Evolutionary conservation across 352 stramenopile genomes (phyloP).

Genomic region (Phytophthora foliorum): DNA sequence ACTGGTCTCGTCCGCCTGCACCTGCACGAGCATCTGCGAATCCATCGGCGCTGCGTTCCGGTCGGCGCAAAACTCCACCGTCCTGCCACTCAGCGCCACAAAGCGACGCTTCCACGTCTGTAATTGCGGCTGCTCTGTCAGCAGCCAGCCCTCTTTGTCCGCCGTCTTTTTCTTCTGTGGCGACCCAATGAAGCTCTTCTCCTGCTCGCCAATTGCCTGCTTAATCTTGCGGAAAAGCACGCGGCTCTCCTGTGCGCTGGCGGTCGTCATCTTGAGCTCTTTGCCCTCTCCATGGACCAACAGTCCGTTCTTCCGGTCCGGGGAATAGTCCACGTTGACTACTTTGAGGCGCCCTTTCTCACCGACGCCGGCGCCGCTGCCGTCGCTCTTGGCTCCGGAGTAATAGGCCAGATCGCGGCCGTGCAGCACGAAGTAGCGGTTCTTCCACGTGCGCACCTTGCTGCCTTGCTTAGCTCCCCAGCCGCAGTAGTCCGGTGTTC

Average conservation of each 20-base stretch:
- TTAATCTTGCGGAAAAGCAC: constrained; percentile 62
- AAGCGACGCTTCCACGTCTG: constrained; percentile 68
- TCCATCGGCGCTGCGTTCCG: constrained; percentile 37
- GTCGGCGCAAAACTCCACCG: constrained; percentile 63
- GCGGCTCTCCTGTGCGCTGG: constrained; percentile 59
- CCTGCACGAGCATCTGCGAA: constrained; percentile 39
- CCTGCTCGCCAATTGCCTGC: constrained; percentile 45
- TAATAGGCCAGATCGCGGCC: constrained; percentile 73
- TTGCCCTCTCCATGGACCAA: constrained; percentile 67
- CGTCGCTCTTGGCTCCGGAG: constrained; percentile 44
- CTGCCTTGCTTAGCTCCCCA: constrained; percentile 83
- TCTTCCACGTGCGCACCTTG: constrained; percentile 78
- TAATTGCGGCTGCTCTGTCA: constrained; percentile 38
- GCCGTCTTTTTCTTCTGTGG: constrained; percentile 7
- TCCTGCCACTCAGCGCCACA: constrained; percentile 55
- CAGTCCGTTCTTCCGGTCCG: constrained; percentile 59
- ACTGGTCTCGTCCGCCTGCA: constrained; percentile 31
- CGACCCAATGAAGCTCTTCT: constrained; percentile 32
- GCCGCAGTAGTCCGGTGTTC: constrained; percentile 48
- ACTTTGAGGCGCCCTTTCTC: constrained; percentile 75
- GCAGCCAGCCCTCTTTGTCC: constrained; percentile 57
- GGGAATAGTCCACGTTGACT: constrained; percentile 59
- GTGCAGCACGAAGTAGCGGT: constrained; percentile 74
- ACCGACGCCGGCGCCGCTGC: constrained; percentile 44
- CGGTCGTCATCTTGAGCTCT: constrained; percentile 74